These are phyloP conservation scores for Bruguiera gymnorhiza DNA, from an alignment of 345 rosid species.

Conservation along the genomic window DNA sequence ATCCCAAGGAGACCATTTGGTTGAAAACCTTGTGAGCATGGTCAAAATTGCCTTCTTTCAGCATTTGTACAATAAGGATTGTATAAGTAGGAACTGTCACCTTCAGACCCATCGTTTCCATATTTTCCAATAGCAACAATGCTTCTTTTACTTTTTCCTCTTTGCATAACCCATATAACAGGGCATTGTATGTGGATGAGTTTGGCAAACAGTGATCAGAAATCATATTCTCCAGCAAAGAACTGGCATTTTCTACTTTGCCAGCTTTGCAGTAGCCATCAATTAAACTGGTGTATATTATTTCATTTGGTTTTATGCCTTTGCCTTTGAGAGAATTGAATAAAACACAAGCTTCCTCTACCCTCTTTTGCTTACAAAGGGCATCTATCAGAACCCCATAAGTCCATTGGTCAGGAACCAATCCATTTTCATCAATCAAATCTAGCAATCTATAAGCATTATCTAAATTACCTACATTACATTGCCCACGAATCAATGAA, in stretches of 20 bases:
- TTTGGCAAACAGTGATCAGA: constrained; percentile 56
- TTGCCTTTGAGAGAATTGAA: constrained; percentile 69
- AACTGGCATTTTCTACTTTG: constrained; percentile 46
- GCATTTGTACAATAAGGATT: constrained; percentile 54
- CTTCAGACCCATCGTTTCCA: constrained; percentile 49
- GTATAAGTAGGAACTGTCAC: constrained; percentile 65
- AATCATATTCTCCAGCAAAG: constrained; percentile 59
- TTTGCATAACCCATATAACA: constrained; percentile 70
- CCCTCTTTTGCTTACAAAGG: constrained; percentile 61
- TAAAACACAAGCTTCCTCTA: constrained; percentile 61
- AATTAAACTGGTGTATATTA: constrained; percentile 76
- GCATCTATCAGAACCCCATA: constrained; percentile 59
- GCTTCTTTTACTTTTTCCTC: constrained; percentile 54
- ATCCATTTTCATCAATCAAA: constrained; percentile 54
- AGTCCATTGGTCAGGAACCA: constrained; percentile 74
- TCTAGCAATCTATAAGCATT: constrained; percentile 67
- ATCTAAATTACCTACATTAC: constrained; percentile 64
- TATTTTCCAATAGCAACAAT: constrained; percentile 38
- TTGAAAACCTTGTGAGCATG: constrained; percentile 47
- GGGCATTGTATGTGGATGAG: constrained; percentile 61
- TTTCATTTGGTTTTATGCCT: constrained; percentile 66
- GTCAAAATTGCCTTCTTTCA: constrained; percentile 62
- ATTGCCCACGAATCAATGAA: constrained; percentile 69
- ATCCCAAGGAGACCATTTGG: constrained; percentile 53
- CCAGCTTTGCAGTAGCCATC: constrained; percentile 80